These are phyloP conservation scores for Phalaenopsis hybrid DNA, from an alignment of 116 monocot genomes.

Conservation along the genomic window DNA sequence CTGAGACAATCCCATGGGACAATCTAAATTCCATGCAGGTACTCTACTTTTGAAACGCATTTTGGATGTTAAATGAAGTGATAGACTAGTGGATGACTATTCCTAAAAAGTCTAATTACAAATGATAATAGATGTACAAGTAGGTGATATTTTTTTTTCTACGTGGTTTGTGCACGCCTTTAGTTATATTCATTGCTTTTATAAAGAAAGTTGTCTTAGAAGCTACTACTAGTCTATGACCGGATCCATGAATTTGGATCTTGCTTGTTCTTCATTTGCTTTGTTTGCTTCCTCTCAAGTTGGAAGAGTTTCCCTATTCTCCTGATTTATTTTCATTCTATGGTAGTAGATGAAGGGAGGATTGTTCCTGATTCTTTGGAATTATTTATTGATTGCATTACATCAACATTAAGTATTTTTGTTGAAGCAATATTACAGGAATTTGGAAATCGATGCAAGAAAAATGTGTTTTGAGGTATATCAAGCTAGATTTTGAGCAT, in stretches of 20 bases:
- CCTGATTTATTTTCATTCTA: background rate
- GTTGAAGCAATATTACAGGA: too few relatives aligned
- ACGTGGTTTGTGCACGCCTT: background rate
- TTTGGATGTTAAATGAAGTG: background rate
- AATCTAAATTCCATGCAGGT: conserved; percentile 99
- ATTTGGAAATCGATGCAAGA: too few relatives aligned
- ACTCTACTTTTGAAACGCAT: background rate
- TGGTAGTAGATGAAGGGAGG: too few relatives aligned
- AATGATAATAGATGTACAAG: background rate
- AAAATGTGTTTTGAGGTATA: too few relatives aligned
- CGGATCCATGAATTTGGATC: background rate
- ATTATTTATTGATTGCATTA: too few relatives aligned
- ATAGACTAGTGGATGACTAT: background rate
- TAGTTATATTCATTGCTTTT: background rate
- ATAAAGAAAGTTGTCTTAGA: background rate
- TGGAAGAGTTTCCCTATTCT: background rate
- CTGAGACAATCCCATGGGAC: conserved; percentile 98
- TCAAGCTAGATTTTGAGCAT: too few relatives aligned
- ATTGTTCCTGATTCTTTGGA: too few relatives aligned
- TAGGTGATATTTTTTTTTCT: background rate
- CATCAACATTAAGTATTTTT: too few relatives aligned
- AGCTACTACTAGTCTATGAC: background rate
- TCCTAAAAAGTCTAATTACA: background rate
- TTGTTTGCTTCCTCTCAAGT: background rate
- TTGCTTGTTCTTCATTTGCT: background rate